phyloP scores from a whole-genome alignment of 2,329 filamentous ascomycete species.

The Alternaria sp. region DNA sequence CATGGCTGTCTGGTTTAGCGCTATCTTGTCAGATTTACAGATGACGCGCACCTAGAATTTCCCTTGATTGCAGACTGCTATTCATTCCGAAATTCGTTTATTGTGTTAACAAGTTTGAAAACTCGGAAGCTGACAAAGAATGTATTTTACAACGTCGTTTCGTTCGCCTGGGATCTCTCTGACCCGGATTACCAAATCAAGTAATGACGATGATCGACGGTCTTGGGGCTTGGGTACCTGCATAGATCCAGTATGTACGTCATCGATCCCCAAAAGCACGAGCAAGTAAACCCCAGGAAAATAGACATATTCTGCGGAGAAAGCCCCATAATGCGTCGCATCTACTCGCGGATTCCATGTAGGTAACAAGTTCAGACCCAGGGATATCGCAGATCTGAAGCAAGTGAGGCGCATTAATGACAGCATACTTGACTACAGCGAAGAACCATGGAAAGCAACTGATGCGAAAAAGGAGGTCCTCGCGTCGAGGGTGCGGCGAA shows the following conservation, averaged over 20 bases:
- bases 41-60: neutral
- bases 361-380: neutral
- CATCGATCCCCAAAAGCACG: conserved; percentile 4
- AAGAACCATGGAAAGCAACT: conserved; percentile 11
- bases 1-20: neutral
- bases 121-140: conserved; percentile 2
- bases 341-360: neutral
- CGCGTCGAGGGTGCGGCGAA: neutral
- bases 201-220: conserved; percentile 11
- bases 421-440: conserved; percentile 1
- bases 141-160: conserved; percentile 6
- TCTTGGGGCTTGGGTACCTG: conserved; percentile 19
- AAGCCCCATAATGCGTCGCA: conserved; percentile 6
- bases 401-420: conserved; percentile 4
- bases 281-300: conserved; percentile 10
- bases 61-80: neutral
- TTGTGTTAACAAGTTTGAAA: neutral
- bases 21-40: neutral
- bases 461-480: neutral
- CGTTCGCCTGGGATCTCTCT: neutral
- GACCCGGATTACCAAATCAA: conserved; percentile 13
- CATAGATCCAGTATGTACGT: conserved; percentile 17
- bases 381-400: neutral
- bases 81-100: neutral
- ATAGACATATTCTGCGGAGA: conserved; percentile 3